A percentile compares a stretch with the other conserved stretches of the same genome.
These are phyloP conservation scores for Xylaria hypoxylon DNA, from an alignment of 2,329 filamentous ascomycete species.

Conservation along the genomic window DNA sequence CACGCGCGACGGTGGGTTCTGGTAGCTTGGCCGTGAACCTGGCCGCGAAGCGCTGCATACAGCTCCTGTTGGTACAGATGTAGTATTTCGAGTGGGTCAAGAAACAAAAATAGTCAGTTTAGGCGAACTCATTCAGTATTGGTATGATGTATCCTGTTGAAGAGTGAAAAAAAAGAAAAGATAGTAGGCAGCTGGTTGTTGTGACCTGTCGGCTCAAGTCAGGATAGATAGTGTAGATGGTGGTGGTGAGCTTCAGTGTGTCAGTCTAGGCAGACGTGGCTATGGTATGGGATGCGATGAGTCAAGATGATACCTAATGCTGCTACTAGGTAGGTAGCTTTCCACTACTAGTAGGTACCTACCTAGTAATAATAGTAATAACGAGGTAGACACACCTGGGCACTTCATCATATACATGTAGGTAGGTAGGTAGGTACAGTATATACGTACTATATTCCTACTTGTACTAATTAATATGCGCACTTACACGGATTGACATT, in stretches of 20 bases:
- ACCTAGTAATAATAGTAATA: no score
- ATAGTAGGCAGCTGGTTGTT: background rate
- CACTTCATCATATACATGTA: no score
- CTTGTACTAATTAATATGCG: background rate
- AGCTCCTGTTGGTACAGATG: slow-evolving; percentile 1
- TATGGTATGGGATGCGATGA: no score
- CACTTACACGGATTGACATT: background rate
- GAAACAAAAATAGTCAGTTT: slow-evolving; percentile 6
- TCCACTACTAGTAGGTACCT: no score
- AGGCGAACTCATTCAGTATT: slow-evolving; percentile 8
- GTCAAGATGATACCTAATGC: no score
- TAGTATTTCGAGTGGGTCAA: slow-evolving; percentile 13
- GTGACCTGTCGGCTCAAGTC: no score
- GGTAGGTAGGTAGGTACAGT: background rate
- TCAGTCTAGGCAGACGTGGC: no score
- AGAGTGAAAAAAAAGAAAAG: background rate
- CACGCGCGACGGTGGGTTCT: slow-evolving; percentile 35
- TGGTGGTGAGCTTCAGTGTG: no score
- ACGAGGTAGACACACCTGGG: no score
- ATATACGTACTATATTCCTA: no score
- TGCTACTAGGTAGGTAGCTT: no score
- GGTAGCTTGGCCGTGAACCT: slow-evolving; percentile 29
- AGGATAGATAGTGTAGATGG: no score
- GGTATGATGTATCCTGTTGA: slow-evolving; percentile 4
- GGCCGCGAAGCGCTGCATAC: slow-evolving; percentile 16